Percentiles rank a stretch among this genome's conserved stretches.
phyloP scores from a whole-genome alignment of 1,139 yeast species.

The Taphrina flavorubra region DNA sequence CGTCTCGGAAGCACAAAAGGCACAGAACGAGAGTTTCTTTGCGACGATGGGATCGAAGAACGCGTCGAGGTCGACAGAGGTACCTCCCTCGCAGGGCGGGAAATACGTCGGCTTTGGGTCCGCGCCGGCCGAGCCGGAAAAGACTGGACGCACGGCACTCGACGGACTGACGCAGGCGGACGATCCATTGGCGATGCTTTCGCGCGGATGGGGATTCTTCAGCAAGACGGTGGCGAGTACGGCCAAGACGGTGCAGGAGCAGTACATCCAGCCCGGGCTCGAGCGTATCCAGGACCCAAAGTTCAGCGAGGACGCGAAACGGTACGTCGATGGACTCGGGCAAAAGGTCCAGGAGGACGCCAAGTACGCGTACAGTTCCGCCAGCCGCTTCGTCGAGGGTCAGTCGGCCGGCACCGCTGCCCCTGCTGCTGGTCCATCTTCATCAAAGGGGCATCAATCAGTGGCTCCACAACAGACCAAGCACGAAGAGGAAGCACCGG shows the following conservation, averaged over 20 bases:
- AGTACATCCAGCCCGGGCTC: constrained; percentile 86
- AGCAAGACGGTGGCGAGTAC: constrained; percentile 82
- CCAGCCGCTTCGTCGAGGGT: constrained; percentile 26
- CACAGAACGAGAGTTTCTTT: constrained; percentile 78
- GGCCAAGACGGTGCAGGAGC: constrained; percentile 81
- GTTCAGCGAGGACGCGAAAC: constrained; percentile 31
- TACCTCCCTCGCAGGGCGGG: constrained; percentile 95
- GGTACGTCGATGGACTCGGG: constrained; percentile 28
- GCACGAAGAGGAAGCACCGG: constrained; percentile 9
- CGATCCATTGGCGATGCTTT: constrained; percentile 86
- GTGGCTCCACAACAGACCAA: not conserved
- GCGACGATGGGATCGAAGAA: constrained; percentile 77
- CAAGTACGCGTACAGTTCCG: constrained; percentile 31
- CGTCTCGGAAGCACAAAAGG: constrained; percentile 51
- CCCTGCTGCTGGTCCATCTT: not conserved
- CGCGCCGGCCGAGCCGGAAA: constrained; percentile 55
- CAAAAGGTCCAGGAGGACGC: constrained; percentile 39
- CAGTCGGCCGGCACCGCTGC: constrained; percentile 2
- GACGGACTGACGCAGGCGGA: constrained; percentile 59
- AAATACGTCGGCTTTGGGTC: constrained; percentile 90
- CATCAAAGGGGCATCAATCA: not conserved
- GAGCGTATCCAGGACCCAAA: constrained; percentile 83
- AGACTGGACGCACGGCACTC: constrained; percentile 29
- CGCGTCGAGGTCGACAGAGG: constrained; percentile 71
- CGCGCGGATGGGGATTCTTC: constrained; percentile 93